Percentiles rank a stretch among this genome's conserved stretches.
phyloP scores from a whole-genome alignment of 2,329 filamentous ascomycete species.

The Beauveria caledonica region DNA sequence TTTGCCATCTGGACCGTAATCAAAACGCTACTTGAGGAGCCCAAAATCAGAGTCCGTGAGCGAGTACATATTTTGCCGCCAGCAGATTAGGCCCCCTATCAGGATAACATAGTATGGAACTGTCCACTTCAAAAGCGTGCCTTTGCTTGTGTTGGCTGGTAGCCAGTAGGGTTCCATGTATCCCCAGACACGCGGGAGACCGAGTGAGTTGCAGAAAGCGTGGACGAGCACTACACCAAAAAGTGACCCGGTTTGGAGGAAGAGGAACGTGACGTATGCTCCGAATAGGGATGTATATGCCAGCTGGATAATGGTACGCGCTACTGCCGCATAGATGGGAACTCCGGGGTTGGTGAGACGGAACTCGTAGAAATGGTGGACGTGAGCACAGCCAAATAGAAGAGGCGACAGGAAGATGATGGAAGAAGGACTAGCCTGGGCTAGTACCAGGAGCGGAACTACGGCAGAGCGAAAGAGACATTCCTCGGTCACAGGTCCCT shows the following conservation, averaged over 20 bases:
- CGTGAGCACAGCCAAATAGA: conserved; percentile 86
- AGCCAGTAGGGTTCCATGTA: conserved; percentile 51
- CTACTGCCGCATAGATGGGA: conserved; percentile 51
- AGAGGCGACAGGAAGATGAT: conserved; percentile 79
- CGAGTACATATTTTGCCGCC: conserved; percentile 62
- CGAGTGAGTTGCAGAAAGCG: conserved; percentile 87
- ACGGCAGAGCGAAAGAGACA: conserved; percentile 85
- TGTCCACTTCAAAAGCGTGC: conserved; percentile 49
- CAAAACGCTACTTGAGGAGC: conserved; percentile 15
- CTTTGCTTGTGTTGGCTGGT: conserved; percentile 17
- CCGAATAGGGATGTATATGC: conserved; percentile 89
- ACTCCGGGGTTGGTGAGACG: conserved; percentile 68
- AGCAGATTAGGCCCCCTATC: conserved; percentile 60
- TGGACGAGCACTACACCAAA: conserved; percentile 69
- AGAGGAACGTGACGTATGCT: conserved; percentile 85
- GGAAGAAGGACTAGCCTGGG: conserved; percentile 44
- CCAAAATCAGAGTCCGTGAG: conserved; percentile 50
- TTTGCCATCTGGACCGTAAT: too few relatives aligned
- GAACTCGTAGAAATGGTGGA: conserved; percentile 96
- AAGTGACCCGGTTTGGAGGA: conserved; percentile 75
- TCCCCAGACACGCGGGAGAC: conserved; percentile 80
- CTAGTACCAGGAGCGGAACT: conserved; percentile 71
- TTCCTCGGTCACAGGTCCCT: conserved; percentile 88
- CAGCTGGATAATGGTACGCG: conserved; percentile 76
- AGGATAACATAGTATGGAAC: conserved; percentile 72